Conservation (phyloP, 371 early-diverging fungal species). For the Nematocida major region DNA sequence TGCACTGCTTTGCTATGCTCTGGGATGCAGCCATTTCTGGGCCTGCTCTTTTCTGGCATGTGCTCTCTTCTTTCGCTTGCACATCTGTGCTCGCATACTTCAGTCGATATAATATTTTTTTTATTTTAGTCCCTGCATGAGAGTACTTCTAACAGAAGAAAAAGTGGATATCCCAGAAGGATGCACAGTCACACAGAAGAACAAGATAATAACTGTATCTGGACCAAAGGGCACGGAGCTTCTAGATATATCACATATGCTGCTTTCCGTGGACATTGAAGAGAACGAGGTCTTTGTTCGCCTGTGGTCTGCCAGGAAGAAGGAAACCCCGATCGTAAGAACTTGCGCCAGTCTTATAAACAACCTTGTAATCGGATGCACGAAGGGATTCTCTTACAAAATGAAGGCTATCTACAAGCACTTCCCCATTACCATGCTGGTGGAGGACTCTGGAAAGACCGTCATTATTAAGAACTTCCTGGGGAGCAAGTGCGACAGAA, state of each 20-base stretch:
- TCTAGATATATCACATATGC: slow-evolving; percentile 85
- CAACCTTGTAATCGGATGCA: slow-evolving; percentile 95
- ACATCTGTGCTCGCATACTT: too few species aligned
- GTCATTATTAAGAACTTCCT: slow-evolving; percentile 92
- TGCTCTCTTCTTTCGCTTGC: too few species aligned
- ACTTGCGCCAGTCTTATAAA: slow-evolving; percentile 86
- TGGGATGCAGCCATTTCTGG: too few species aligned
- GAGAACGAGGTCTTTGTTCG: slow-evolving; percentile 70
- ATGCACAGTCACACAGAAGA: slow-evolving; percentile 56
- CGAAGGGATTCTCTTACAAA: slow-evolving; percentile 96
- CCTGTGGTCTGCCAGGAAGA: slow-evolving; percentile 91
- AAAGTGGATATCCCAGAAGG: slow-evolving; percentile 63
- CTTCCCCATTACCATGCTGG: slow-evolving; percentile 96
- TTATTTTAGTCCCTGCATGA: slow-evolving; percentile 57
- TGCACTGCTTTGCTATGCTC: too few species aligned
- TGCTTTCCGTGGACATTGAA: slow-evolving; percentile 76
- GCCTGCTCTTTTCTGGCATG: too few species aligned
- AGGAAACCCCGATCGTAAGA: slow-evolving; percentile 92
- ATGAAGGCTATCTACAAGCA: slow-evolving; percentile 98
- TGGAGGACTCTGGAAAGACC: slow-evolving; percentile 72
- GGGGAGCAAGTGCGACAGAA: slow-evolving; percentile 87
- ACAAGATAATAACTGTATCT: slow-evolving; percentile 59
- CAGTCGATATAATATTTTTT: slow-evolving; percentile 43
- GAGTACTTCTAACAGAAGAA: slow-evolving; percentile 58
- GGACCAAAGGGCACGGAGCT: slow-evolving; percentile 73